Evolutionary conservation across 441 rosid species (phyloP), one percentile per base, ranked within the genome.

Genomic region (Eutrema salsugineum): DNA sequence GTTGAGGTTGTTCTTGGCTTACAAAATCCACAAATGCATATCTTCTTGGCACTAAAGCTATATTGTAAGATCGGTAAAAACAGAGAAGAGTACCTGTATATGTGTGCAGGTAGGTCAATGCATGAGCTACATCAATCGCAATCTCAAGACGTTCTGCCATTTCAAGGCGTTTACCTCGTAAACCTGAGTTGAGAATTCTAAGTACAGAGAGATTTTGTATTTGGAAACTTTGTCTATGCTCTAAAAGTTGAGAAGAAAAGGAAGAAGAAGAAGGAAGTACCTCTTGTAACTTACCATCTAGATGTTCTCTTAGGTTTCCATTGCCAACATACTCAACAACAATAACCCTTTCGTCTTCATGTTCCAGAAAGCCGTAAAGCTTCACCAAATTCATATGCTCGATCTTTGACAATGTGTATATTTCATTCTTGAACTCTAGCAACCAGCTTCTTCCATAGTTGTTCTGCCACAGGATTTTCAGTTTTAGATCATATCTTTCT

Each of bases 91-190:
- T 77, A 89, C 98, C 98, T 50, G 97, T 77, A 65, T 93, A 93
- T 56, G 83, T 84, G 80, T 91, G 98, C 24, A 93, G 91, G 77
- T 91, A 93, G 57, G 98, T 79, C 53, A 89, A 62, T 22, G 94
- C 98, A 80, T 93, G 98, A 72, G 97, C 94, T 16, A 93, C 90
- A 84, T 93, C 98, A 56, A 88, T 88, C 1, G 98, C 91, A 60
- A 93, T 84, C 49, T 91, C 97, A 58, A 93, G 83, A 40, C 97
- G 96, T 66, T 93, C 87, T 15, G 85, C 84, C 47, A 86, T 81
- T 82, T 88, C 93, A 22, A 89, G 90, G 65, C 79, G 85, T 78
- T 68, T 80, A 65, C 93, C 97, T 15, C 42, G 43, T 33, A 32
- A 68, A 48, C 88, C 97, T 91, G 86, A 64, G 78, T 44, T 49